Conservation (phyloP, 208 protist species). For the Crithidia bombi region DNA sequence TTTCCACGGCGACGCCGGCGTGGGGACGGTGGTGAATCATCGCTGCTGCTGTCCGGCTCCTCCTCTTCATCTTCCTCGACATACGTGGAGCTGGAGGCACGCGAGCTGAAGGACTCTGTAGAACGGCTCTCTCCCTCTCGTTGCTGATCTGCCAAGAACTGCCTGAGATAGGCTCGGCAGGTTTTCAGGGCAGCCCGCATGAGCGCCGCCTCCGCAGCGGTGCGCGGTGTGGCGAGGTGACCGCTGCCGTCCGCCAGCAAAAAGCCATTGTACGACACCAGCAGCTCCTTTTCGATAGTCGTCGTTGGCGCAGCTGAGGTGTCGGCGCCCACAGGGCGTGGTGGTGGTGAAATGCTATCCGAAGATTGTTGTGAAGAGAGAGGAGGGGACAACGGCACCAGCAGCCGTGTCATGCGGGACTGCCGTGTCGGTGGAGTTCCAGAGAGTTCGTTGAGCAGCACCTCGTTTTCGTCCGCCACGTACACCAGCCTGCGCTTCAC, state of each 20-base stretch:
- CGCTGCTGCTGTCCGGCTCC: constrained; percentile 19
- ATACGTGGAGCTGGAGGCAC: constrained; percentile 31
- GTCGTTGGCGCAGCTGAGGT: neutral
- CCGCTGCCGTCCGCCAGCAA: constrained; percentile 68
- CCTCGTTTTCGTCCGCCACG: constrained; percentile 70
- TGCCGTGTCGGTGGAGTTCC: constrained; percentile 51
- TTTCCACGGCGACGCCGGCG: constrained; percentile 6
- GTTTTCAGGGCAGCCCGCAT: constrained; percentile 47
- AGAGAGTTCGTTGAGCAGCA: constrained; percentile 51
- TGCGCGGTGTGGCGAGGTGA: constrained; percentile 43
- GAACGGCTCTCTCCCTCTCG: constrained; percentile 9
- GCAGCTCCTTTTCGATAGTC: constrained; percentile 35
- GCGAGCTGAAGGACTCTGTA: constrained; percentile 21
- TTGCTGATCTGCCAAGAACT: constrained; percentile 20
- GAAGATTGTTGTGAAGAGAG: constrained; percentile 23
- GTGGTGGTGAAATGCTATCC: constrained; percentile 11
- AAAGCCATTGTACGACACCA: constrained; percentile 78
- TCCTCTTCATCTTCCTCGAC: constrained; percentile 33
- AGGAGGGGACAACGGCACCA: constrained; percentile 46
- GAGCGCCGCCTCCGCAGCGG: constrained; percentile 38
- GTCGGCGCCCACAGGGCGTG: constrained; percentile 6
- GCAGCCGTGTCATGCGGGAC: constrained; percentile 49
- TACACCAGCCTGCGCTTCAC: constrained; percentile 74
- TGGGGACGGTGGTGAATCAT: constrained; percentile 16
- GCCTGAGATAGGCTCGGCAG: constrained; percentile 47